These are phyloP conservation scores for Tagetes erecta DNA, from an alignment of 129 eudicot species.

Conservation along the genomic window DNA sequence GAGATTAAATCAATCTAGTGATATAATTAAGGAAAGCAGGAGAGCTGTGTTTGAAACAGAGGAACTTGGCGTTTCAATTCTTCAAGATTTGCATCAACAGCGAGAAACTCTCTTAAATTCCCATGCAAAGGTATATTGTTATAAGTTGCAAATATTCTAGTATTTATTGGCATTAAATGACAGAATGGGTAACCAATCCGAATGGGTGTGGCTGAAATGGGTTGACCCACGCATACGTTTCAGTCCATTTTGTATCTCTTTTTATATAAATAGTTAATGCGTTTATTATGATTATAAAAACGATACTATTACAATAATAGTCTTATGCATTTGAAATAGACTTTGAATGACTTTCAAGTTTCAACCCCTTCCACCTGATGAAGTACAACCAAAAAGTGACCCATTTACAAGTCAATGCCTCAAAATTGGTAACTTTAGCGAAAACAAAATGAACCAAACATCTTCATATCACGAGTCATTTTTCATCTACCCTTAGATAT, in stretches of 20 bases:
- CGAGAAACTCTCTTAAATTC: constrained; percentile 90
- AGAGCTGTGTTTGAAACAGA: constrained; percentile 93
- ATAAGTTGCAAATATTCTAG: background rate
- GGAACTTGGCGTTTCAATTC: constrained; percentile 87
- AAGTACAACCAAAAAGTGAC: background rate
- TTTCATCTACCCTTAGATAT: background rate
- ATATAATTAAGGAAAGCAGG: constrained; percentile 78
- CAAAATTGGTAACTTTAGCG: background rate
- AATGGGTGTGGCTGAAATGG: background rate
- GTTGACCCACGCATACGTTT: background rate
- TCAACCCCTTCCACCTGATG: background rate
- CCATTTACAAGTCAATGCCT: background rate
- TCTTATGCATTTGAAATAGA: background rate
- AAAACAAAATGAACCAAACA: background rate
- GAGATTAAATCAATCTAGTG: constrained; percentile 77
- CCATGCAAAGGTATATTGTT: constrained; percentile 62
- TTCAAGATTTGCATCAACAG: constrained; percentile 88
- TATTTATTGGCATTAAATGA: constrained; percentile 9
- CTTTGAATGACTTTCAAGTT: background rate
- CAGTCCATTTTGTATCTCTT: background rate
- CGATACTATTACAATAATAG: background rate
- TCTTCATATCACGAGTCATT: constrained; percentile 3
- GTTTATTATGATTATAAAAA: background rate
- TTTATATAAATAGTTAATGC: background rate
- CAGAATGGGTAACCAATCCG: background rate